Percentiles rank a stretch among this genome's conserved stretches.
These are phyloP conservation scores for Trichomonascus vanleenenianus DNA, from an alignment of 805 yeast species.

Conservation along the genomic window DNA sequence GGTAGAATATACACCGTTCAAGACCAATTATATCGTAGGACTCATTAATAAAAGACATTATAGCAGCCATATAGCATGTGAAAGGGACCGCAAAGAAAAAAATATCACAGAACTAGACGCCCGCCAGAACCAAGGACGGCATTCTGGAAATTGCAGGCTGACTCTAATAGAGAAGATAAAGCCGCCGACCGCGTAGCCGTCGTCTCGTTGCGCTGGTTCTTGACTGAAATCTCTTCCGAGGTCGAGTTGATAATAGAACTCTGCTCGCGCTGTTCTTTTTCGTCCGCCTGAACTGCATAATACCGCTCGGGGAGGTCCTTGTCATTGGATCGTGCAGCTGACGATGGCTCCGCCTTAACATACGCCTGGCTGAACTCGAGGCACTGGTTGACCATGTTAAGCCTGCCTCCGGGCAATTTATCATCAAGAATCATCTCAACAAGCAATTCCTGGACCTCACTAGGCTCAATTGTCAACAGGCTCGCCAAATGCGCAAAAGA, in stretches of 20 bases:
- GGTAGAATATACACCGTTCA: no score
- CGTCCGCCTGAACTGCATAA: background rate
- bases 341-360: background rate
- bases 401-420: slow-evolving; percentile 20
- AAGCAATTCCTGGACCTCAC: slow-evolving; percentile 18
- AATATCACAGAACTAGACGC: no score
- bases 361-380: slow-evolving; percentile 2
- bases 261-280: background rate
- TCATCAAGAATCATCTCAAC: slow-evolving; percentile 24
- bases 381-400: slow-evolving; percentile 19
- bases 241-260: background rate
- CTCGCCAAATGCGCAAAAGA: slow-evolving; percentile 21
- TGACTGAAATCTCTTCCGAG: background rate
- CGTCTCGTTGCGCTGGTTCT: background rate
- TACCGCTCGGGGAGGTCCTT: background rate
- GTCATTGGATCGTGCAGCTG: background rate
- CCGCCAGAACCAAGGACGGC: background rate
- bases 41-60: no score
- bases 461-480: slow-evolving; percentile 15
- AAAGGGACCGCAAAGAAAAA: no score
- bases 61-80: no score
- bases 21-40: no score
- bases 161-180: background rate
- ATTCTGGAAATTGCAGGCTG: slow-evolving; percentile 1
- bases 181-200: background rate